Evolutionary conservation across 805 yeast genomes (phyloP).

Genomic region (Spathaspora hagerdaliae): DNA sequence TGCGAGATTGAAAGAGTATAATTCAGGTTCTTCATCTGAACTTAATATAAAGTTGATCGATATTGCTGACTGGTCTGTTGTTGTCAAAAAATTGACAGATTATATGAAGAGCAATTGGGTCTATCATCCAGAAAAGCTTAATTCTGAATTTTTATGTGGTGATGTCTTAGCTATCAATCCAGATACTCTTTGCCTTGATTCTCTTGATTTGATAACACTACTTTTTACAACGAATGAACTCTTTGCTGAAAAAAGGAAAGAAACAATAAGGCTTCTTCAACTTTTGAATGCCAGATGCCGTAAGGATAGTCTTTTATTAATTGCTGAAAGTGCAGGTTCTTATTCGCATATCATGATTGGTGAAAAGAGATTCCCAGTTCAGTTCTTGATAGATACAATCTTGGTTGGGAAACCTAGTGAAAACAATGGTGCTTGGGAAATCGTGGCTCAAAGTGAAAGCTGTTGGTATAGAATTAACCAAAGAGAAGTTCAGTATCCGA

Average conservation of each 20-base stretch:
- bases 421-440: conserved; percentile 57
- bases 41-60: conserved; percentile 59
- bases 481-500: conserved; percentile 48
- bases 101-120: conserved; percentile 54
- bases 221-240: conserved; percentile 86
- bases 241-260: conserved; percentile 62
- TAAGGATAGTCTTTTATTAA: conserved; percentile 56
- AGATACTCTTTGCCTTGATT: conserved; percentile 2
- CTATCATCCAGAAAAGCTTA: conserved; percentile 27
- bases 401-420: conserved; percentile 48
- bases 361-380: conserved; percentile 73
- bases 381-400: conserved; percentile 71
- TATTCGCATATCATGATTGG: conserved; percentile 80
- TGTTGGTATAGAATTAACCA: conserved; percentile 70
- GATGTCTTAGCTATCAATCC: conserved; percentile 25
- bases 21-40: conserved; percentile 26
- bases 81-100: conserved; percentile 42
- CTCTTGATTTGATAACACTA: conserved; percentile 56
- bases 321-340: conserved; percentile 88
- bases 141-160: conserved; percentile 22
- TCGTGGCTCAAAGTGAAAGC: conserved; percentile 64
- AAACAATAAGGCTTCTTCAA: conserved; percentile 58
- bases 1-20: conserved; percentile 32
- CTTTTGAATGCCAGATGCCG: conserved; percentile 47
- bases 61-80: conserved; percentile 71